Conservation (phyloP, 1,284 basidiomycete genomes). For the Jaminaea rosea region DNA sequence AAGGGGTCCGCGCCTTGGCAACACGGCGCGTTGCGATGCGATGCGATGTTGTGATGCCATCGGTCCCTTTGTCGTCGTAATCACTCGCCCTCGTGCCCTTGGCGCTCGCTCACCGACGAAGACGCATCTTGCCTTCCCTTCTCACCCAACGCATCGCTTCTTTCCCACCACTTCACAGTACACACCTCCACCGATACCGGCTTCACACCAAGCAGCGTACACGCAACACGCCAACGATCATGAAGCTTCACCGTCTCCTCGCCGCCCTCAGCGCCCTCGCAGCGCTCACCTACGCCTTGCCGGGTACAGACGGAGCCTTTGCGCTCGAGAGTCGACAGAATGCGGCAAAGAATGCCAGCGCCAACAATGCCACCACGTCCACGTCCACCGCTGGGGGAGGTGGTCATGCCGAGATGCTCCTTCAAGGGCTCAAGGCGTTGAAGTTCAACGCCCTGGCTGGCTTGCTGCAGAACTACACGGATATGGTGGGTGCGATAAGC, state of each 20-base stretch:
- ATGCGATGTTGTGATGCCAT: no score
- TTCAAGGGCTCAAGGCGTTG: not conserved
- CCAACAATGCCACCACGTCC: not conserved
- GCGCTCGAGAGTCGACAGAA: not conserved
- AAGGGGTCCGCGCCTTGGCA: no score
- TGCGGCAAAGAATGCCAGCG: not conserved
- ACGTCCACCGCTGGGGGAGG: not conserved
- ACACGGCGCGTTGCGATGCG: no score
- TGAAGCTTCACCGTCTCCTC: not conserved
- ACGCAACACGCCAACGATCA: not conserved
- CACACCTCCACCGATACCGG: not conserved
- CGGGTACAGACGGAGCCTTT: not conserved
- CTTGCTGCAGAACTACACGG: not conserved
- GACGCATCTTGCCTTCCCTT: no score
- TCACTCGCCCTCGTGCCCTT: no score
- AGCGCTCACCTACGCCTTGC: not conserved
- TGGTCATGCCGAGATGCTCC: not conserved
- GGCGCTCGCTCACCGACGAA: no score
- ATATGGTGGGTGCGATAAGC: not conserved
- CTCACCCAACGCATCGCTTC: no score
- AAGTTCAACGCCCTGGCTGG: not conserved
- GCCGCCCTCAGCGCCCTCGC: not conserved
- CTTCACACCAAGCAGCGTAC: not conserved
- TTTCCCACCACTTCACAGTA: no score
- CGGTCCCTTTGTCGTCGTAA: no score